phyloP scores from a whole-genome alignment of 768 basidiomycete genomes.

The Dentipellis sp. region DNA sequence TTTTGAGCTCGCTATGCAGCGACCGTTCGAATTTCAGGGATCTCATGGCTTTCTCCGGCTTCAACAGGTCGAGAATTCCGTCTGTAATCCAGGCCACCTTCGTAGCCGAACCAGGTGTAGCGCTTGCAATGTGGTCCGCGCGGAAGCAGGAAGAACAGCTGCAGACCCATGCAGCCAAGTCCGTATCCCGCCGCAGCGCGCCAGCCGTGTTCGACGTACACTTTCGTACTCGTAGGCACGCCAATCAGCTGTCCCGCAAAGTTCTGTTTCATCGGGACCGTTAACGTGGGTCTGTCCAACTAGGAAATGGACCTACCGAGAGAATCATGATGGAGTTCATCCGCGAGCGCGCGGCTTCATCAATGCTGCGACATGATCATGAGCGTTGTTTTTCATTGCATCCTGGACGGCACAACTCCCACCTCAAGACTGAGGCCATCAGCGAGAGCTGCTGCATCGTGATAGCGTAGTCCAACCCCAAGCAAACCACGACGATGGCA shows the following conservation, averaged over 20 bases:
- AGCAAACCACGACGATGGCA: conserved; percentile 24
- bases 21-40: no score
- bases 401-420: no score
- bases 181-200: conserved; percentile 16
- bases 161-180: conserved; percentile 20
- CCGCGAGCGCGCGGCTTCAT: conserved; percentile 1
- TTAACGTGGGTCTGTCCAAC: neutral
- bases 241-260: conserved; percentile 28
- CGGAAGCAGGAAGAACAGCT: conserved; percentile 19
- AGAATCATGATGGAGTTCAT: conserved; percentile 10
- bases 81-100: conserved; percentile 5
- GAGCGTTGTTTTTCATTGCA: neutral
- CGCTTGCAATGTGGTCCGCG: conserved; percentile 20
- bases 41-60: no score
- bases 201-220: conserved; percentile 27
- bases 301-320: neutral
- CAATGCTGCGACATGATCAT: neutral
- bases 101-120: conserved; percentile 10
- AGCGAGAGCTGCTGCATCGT: conserved; percentile 27
- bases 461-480: conserved; percentile 24
- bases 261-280: neutral
- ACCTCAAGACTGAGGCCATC: conserved; percentile 6
- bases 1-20: no score
- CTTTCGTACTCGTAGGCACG: conserved; percentile 24
- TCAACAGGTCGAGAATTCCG: neutral